Percentiles rank a stretch among this genome's conserved stretches.
These are phyloP conservation scores for Sicyos baderoa DNA, from an alignment of 306 rosid species.

Conservation along the genomic window DNA sequence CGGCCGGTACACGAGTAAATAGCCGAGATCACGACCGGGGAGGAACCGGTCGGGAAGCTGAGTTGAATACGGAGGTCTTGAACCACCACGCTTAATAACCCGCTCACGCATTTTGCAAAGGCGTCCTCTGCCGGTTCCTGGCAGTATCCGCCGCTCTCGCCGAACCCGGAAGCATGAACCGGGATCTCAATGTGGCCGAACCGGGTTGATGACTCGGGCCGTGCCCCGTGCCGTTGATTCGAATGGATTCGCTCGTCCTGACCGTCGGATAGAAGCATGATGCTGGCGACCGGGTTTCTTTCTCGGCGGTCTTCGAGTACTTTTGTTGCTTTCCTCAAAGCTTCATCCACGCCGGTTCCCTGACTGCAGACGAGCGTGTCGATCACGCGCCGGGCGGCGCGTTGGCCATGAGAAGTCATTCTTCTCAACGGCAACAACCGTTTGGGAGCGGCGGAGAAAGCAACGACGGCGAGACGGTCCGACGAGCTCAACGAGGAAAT, in stretches of 20 bases:
- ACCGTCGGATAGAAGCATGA: slow-evolving; percentile 37
- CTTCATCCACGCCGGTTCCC: slow-evolving; percentile 26
- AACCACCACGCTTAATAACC: slow-evolving; percentile 33
- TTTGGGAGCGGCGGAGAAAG: slow-evolving; percentile 20
- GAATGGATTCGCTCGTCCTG: slow-evolving; percentile 12
- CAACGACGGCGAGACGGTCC: slow-evolving; percentile 30
- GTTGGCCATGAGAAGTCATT: slow-evolving; percentile 23
- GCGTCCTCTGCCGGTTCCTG: slow-evolving; percentile 29
- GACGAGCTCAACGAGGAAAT: slow-evolving; percentile 28
- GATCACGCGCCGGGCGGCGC: slow-evolving; percentile 8
- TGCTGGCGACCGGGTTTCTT: slow-evolving; percentile 23
- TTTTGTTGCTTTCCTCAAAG: slow-evolving; percentile 19
- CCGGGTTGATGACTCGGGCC: not conserved
- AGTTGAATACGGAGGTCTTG: slow-evolving; percentile 30
- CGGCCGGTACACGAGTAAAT: slow-evolving; percentile 15
- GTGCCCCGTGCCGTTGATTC: not conserved
- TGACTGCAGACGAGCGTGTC: slow-evolving; percentile 18
- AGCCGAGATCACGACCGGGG: slow-evolving; percentile 14
- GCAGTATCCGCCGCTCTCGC: slow-evolving; percentile 22
- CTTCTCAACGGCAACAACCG: slow-evolving; percentile 27
- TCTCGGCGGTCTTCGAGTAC: slow-evolving; percentile 30
- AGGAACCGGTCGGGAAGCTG: slow-evolving; percentile 17
- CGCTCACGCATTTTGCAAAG: slow-evolving; percentile 31
- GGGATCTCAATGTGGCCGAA: slow-evolving; percentile 21
- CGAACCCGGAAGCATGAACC: slow-evolving; percentile 32